A percentile compares a stretch with the other conserved stretches of the same genome.
Evolutionary conservation across 2,329 filamentous ascomycete genomes (phyloP).

Genomic region (Huntiella decipiens): DNA sequence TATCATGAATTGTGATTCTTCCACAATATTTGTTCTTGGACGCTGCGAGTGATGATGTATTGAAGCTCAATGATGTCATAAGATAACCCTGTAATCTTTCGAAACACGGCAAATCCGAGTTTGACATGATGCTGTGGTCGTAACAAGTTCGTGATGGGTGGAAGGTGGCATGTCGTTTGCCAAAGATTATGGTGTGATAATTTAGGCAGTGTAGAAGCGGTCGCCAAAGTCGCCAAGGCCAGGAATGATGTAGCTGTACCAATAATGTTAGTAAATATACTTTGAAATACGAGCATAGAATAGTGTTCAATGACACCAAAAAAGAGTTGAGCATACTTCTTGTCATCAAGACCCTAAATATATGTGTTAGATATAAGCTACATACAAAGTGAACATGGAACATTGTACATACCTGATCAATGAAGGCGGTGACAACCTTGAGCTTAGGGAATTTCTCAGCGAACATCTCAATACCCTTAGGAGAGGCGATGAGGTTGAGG

Average conservation of each 20-base stretch:
- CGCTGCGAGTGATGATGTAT: not conserved
- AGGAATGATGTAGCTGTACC: constrained; percentile 71
- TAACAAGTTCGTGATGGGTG: too few species aligned
- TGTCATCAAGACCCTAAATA: constrained; percentile 69
- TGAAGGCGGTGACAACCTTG: constrained; percentile 84
- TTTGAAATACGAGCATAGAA: not conserved
- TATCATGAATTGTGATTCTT: not conserved
- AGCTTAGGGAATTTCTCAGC: constrained; percentile 75
- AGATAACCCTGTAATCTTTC: not conserved
- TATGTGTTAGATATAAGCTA: not conserved
- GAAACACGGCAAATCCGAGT: too few species aligned
- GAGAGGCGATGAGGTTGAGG: constrained; percentile 93
- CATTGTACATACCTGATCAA: constrained; percentile 48
- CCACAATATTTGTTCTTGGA: not conserved
- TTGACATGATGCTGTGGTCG: too few species aligned
- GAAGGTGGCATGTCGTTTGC: too few species aligned
- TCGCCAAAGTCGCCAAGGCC: constrained; percentile 92
- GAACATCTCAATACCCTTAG: constrained; percentile 77
- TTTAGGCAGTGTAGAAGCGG: constrained; percentile 57
- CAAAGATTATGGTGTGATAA: too few species aligned
- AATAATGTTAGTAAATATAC: constrained; percentile 1
- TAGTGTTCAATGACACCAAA: not conserved
- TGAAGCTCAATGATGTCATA: not conserved
- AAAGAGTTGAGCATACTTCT: constrained; percentile 50
- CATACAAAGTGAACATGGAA: not conserved